Percentiles rank a stretch among this genome's conserved stretches.
Conservation (phyloP, 768 basidiomycete species). For the Mycena capillaripes region DNA sequence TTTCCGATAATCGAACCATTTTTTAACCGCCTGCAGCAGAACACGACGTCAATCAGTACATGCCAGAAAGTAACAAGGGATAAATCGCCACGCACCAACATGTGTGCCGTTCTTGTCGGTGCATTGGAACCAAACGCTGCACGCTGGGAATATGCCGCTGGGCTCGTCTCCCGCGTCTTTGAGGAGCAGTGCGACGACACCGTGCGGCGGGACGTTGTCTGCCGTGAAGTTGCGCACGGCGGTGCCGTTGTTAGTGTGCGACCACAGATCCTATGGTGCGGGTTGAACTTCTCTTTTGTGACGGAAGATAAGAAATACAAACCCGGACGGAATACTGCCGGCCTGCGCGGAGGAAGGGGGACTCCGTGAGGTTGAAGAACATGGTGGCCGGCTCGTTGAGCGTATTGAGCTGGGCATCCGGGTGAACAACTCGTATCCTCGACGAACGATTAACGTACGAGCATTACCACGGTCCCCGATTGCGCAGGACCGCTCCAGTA, state of each 20-base stretch:
- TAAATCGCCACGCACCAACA: conserved; percentile 32
- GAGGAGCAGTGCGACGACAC: conserved; percentile 66
- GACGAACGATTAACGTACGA: conserved; percentile 52
- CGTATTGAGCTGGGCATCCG: conserved; percentile 62
- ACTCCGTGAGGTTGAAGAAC: conserved; percentile 74
- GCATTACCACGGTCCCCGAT: conserved; percentile 75
- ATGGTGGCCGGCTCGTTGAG: conserved; percentile 64
- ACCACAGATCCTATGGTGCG: conserved; percentile 63
- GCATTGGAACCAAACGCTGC: conserved; percentile 66
- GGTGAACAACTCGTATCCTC: neutral
- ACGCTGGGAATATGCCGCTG: conserved; percentile 61
- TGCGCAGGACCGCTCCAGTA: conserved; percentile 75
- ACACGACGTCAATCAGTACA: too few relatives aligned
- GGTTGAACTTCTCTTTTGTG: neutral
- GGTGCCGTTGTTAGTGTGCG: conserved; percentile 69
- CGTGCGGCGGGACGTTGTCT: conserved; percentile 64
- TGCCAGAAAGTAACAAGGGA: too few relatives aligned
- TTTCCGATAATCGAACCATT: too few relatives aligned
- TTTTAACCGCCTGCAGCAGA: neutral
- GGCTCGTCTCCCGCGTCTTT: conserved; percentile 68
- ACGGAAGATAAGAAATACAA: conserved; percentile 36
- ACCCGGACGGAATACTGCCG: conserved; percentile 72
- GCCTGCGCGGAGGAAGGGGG: conserved; percentile 75
- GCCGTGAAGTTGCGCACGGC: conserved; percentile 65
- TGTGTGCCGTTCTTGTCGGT: conserved; percentile 62